Evolutionary conservation across 192 early-diverging fungal genomes (phyloP), one percentile per base, ranked within the genome.

Genomic region (Backusella australiensis): DNA sequence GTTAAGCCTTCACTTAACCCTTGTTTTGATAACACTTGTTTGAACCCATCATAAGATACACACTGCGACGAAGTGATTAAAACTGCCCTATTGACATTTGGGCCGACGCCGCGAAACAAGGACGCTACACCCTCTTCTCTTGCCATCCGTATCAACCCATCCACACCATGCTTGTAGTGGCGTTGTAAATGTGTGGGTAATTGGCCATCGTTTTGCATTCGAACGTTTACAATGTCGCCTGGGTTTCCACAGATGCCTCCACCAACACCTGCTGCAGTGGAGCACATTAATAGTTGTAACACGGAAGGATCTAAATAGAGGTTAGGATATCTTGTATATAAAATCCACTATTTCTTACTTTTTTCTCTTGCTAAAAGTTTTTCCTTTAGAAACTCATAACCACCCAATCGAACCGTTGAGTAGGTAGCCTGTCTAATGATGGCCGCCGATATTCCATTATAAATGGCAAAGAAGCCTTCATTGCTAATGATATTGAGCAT

Each of bases 41-140:
- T 96, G 78, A 91, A 91, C 17, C 80, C 85, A 76, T 96, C 95
- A 82, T 96, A 96, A 1, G 89, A 90, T 32, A 86, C 87, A 34
- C 93, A 84, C 74, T 94, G 93, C 0, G 90, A 88, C 8, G 85
- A 84, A 11, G 89, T 92, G 89, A 94, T 94, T 46, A 96, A 88
- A 81, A 98, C 93, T 6, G 98, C 96, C 56, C 98, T 87, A 67
- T 96, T 90, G 66, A 96, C 87, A 52, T 96, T 96, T 29, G 98
- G 95, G 0, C 93, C 94, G 1, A 96, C 80, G 46, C 98, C 98
- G 80, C 96, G 91, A 84, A 96, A 95, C 52, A 99, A 81, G 4
- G 94, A 92, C 4, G 65, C 34, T 1, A 88, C 74, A 3, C 96
- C 96, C 68, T 97, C 96, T 26, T 91, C 85, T n/a, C 88, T 86